Base-by-base conservation (phyloP, 139 green algal genomes). In the Chlorella sp. region DNA sequence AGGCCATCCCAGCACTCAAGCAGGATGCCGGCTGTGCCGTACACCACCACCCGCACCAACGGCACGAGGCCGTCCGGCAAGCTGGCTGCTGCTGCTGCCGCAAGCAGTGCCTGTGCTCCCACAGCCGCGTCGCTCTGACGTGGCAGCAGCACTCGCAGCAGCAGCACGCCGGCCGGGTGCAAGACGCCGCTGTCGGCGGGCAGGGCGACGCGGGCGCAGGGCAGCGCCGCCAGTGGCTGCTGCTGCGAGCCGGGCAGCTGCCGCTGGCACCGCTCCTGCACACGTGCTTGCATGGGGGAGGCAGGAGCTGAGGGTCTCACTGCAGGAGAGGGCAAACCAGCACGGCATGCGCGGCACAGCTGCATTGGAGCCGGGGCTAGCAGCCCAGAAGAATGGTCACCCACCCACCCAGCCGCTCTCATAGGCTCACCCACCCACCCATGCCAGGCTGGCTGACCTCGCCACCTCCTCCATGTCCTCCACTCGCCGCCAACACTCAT, bases 1-100 rank as follows among this genome's bases (percentile, higher is more conserved):
- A 61, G 21, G 77, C 77, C 77, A 9, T 83, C 77, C 77, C 77
- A 83, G 39, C 39, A 83, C 37, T 83, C 77, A 14, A 83, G 77
- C 24, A 83, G 77, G 18, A 83, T 40, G 39, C 77, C 77, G 22
- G 77, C 37, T 16, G 77, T 83, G 39, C 77, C 77, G 77, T 83
- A 83, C 39, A 83, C 77, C 3, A 60, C 77, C 16, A 83, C 28
- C 24, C 77, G 77, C 39, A 83, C 22, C 37, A 40, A 11, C 21
- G 39, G 77, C 26, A 53, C 39, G 34, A 48, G 16, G 75, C 75
- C 34, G 75, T 30, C 34, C 0, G 75, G 75, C 75, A 36, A 48
- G 0, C 36, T 21, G n/a, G 16, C 75, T 22, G 34, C 77, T 24
- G 77, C 77, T 16, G 40, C 22, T 3, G 39, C 18, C 0, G 75